phyloP scores from a whole-genome alignment of 164 flowering plant species.

The Tinospora cordifolia region DNA sequence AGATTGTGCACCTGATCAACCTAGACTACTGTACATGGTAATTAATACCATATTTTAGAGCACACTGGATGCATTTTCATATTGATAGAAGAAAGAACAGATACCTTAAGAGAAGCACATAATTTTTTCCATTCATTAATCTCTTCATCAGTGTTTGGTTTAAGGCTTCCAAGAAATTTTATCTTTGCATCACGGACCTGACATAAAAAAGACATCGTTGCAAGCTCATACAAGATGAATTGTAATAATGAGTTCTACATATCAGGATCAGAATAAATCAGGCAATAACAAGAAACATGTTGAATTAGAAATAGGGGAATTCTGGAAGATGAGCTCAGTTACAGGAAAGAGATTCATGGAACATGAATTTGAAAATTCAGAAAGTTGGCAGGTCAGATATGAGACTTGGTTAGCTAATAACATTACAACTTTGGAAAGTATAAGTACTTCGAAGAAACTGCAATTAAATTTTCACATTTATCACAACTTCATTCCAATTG shows the following conservation, averaged over 20 bases:
- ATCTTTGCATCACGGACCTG: conserved; percentile 86
- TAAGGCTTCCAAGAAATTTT: conserved; percentile 58
- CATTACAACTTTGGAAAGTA: too few relatives aligned
- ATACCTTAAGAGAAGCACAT: conserved; percentile 62
- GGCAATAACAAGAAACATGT: too few relatives aligned
- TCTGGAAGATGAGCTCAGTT: too few relatives aligned
- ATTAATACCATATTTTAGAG: neutral
- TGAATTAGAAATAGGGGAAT: too few relatives aligned
- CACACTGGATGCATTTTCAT: neutral
- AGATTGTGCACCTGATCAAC: neutral
- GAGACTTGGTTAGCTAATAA: neutral
- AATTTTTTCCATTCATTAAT: conserved; percentile 62
- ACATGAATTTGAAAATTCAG: neutral
- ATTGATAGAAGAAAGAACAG: neutral
- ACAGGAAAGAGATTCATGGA: too few relatives aligned
- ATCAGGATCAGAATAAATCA: neutral
- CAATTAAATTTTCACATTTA: neutral
- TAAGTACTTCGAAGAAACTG: neutral
- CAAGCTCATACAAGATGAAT: neutral
- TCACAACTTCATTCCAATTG: too few relatives aligned
- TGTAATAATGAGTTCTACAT: conserved; percentile 2
- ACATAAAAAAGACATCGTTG: neutral
- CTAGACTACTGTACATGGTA: neutral
- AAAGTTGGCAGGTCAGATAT: neutral
- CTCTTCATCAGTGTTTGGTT: conserved; percentile 65